A percentile compares a stretch with the other conserved stretches of the same genome.
These are phyloP conservation scores for Amauroascus niger DNA, from an alignment of 2,329 filamentous ascomycete species.

Conservation along the genomic window DNA sequence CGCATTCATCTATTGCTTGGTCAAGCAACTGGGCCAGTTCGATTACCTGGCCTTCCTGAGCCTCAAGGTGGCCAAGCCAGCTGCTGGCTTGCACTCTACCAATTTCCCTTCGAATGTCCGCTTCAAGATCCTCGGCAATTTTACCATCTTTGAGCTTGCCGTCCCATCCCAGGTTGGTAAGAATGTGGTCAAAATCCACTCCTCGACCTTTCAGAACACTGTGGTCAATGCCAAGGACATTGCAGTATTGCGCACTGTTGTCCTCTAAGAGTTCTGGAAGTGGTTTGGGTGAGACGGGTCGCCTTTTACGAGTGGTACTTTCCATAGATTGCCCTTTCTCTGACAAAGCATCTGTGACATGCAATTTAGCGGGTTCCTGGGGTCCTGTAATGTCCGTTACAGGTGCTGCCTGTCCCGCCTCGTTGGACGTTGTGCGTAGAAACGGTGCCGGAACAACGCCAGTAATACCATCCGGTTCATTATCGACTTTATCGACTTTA, in stretches of 20 bases:
- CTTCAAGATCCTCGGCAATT: conserved; percentile 69
- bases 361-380: conserved; percentile 27
- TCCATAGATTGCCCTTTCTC: conserved; percentile 22
- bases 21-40: conserved; percentile 81
- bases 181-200: conserved; percentile 68
- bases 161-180: conserved; percentile 84
- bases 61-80: conserved; percentile 73
- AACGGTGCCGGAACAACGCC: conserved; percentile 73
- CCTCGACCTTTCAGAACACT: conserved; percentile 65
- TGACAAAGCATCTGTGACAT: conserved; percentile 30
- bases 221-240: conserved; percentile 67
- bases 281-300: neutral
- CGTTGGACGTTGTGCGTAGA: conserved; percentile 33
- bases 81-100: conserved; percentile 85
- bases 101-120: conserved; percentile 75
- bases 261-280: conserved; percentile 44
- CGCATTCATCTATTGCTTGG: conserved; percentile 83
- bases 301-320: conserved; percentile 12
- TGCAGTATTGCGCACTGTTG: conserved; percentile 69
- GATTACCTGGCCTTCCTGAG: conserved; percentile 82
- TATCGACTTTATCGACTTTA: conserved; percentile 47
- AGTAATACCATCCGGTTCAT: conserved; percentile 80
- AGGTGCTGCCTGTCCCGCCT: conserved; percentile 26
- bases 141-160: conserved; percentile 64
- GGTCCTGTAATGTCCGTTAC: neutral